A percentile compares a stretch with the other conserved stretches of the same genome.
These are phyloP conservation scores for Phytophthora sp. DNA, from an alignment of 352 stramenopile genomes.

Conservation along the genomic window DNA sequence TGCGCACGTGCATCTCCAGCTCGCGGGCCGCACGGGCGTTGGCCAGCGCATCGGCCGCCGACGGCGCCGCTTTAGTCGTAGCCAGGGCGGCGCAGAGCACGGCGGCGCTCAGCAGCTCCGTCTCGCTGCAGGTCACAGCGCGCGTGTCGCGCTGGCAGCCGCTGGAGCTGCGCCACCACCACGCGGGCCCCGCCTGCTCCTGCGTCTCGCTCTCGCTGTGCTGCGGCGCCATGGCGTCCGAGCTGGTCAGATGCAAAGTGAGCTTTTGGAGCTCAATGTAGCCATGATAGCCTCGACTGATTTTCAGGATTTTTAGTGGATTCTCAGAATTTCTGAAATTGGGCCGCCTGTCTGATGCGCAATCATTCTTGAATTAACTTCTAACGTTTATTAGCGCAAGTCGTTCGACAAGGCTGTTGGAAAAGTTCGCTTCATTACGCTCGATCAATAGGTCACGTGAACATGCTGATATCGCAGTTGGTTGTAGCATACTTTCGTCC, in stretches of 20 bases:
- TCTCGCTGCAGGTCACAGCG: slow-evolving; percentile 50
- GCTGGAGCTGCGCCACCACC: slow-evolving; percentile 34
- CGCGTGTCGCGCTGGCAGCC: background rate
- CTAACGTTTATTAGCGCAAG: no score
- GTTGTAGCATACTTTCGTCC: no score
- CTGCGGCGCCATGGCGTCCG: slow-evolving; percentile 12
- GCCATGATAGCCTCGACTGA: no score
- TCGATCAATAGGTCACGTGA: no score
- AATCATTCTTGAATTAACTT: no score
- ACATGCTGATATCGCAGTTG: no score
- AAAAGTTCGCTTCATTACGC: no score
- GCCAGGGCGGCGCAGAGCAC: slow-evolving; percentile 71
- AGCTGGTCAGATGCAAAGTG: background rate
- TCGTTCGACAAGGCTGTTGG: no score
- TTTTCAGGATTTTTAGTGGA: no score
- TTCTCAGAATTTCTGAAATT: no score
- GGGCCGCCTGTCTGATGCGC: no score
- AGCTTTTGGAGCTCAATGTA: no score
- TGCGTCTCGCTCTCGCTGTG: background rate
- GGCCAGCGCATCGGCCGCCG: slow-evolving; percentile 9
- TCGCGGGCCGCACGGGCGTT: slow-evolving; percentile 34
- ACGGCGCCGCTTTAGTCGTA: slow-evolving; percentile 27
- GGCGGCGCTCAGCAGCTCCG: slow-evolving; percentile 68
- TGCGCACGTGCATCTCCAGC: slow-evolving; percentile 60
- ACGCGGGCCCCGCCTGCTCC: slow-evolving; percentile 14